phyloP scores from a whole-genome alignment of 768 basidiomycete species.

The Cubamyces sp. region DNA sequence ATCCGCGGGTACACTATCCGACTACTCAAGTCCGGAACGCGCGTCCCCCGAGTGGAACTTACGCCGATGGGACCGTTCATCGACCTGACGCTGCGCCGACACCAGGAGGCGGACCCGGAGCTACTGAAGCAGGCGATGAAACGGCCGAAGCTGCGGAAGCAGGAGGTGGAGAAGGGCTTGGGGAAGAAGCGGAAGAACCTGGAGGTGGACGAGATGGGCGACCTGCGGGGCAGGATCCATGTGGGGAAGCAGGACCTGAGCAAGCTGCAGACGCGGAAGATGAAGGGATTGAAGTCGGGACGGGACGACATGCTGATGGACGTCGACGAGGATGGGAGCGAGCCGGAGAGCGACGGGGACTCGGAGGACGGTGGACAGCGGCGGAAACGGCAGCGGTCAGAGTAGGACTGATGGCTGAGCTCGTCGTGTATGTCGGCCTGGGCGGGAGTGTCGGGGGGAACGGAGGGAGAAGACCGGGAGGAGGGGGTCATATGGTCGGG shows the following conservation, averaged over 20 bases:
- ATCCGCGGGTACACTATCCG: constrained; percentile 83
- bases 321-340: constrained; percentile 23
- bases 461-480: neutral
- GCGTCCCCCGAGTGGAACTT: constrained; percentile 81
- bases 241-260: constrained; percentile 86
- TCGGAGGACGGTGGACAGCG: constrained; percentile 16
- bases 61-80: constrained; percentile 90
- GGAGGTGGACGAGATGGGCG: constrained; percentile 98
- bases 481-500: neutral
- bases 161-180: constrained; percentile 80
- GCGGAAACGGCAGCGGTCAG: constrained; percentile 27
- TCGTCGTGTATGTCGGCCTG: neutral
- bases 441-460: neutral
- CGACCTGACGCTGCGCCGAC: constrained; percentile 78
- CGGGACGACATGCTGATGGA: constrained; percentile 28
- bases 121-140: constrained; percentile 80
- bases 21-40: constrained; percentile 74
- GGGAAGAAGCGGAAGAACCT: constrained; percentile 95
- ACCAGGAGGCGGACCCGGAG: constrained; percentile 76
- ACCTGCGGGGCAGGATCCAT: constrained; percentile 89
- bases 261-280: constrained; percentile 90
- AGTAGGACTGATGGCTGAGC: neutral
- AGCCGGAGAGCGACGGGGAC: constrained; percentile 25
- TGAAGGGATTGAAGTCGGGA: constrained; percentile 83
- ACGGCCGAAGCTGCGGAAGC: constrained; percentile 87